Conservation (phyloP, 2,329 filamentous ascomycete species). For the Periconia sp. region DNA sequence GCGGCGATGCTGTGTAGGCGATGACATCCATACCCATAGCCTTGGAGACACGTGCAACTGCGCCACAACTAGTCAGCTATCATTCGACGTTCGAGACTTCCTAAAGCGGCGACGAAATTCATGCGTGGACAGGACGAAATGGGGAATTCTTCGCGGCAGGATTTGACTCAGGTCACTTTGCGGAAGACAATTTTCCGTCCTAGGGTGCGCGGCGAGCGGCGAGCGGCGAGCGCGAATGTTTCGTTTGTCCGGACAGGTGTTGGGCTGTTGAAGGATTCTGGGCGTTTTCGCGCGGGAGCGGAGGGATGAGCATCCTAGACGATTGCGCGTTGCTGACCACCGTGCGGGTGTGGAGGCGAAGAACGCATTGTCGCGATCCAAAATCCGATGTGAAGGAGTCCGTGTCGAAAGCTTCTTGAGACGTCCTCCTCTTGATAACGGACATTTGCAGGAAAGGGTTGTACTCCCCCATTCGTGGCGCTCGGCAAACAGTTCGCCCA, state of each 20-base stretch:
- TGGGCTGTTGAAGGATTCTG: not conserved
- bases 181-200: no score
- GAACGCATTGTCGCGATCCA: not conserved
- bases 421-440: not conserved
- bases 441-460: not conserved
- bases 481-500: not conserved
- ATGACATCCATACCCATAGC: slow-evolving; percentile 75
- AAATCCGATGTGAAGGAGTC: not conserved
- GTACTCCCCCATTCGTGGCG: not conserved
- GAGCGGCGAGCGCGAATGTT: no score
- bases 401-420: slow-evolving; percentile 11
- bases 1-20: slow-evolving; percentile 75
- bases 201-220: no score
- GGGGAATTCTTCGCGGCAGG: no score
- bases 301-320: slow-evolving; percentile 1
- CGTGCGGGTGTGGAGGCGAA: slow-evolving; percentile 2
- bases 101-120: no score
- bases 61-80: no score
- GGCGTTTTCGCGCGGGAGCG: not conserved
- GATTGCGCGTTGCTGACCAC: slow-evolving; percentile 3
- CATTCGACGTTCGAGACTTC: no score
- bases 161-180: no score
- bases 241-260: no score
- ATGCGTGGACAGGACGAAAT: no score
- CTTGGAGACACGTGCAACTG: slow-evolving; percentile 62